Percentiles rank a stretch among this genome's conserved stretches.
These are phyloP conservation scores for Scutellaria baicalensis DNA, from an alignment of 257 asterid genomes.

Conservation along the genomic window DNA sequence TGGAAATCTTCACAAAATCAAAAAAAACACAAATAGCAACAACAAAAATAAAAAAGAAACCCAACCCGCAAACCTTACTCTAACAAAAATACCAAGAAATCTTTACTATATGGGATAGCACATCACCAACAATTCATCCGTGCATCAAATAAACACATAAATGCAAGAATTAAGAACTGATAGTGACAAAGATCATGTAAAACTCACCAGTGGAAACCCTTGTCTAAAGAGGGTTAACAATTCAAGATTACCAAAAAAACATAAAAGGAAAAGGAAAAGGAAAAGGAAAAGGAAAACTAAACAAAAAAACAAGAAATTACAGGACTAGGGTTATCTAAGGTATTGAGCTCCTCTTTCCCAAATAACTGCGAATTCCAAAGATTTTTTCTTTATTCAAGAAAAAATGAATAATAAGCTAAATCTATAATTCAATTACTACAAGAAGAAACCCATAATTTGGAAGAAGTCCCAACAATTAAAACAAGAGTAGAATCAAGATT, in stretches of 20 bases:
- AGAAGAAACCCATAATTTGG: not conserved
- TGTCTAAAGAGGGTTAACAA: not conserved
- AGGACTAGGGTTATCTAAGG: not conserved
- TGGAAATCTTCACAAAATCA: conserved; percentile 15
- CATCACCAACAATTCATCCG: conserved; percentile 20
- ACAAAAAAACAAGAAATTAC: not conserved
- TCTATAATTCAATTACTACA: not conserved
- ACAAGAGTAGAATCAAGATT: not conserved
- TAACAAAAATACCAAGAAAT: not conserved
- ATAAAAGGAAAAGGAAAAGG: no score
- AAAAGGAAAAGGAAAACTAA: no score
- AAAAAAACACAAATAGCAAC: not conserved
- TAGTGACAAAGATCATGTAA: conserved; percentile 5
- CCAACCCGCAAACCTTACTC: no score
- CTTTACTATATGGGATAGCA: no score
- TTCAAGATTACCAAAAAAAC: not conserved
- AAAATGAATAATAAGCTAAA: not conserved
- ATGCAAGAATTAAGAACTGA: not conserved
- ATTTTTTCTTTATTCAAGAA: not conserved
- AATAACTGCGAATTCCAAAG: not conserved
- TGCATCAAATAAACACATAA: conserved; percentile 11
- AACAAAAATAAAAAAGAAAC: not conserved
- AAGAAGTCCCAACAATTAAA: not conserved
- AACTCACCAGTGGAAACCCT: conserved; percentile 63
- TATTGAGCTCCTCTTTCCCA: not conserved